Conservation (phyloP, 192 early-diverging fungal species). For the Polychytrium aggregatum region DNA sequence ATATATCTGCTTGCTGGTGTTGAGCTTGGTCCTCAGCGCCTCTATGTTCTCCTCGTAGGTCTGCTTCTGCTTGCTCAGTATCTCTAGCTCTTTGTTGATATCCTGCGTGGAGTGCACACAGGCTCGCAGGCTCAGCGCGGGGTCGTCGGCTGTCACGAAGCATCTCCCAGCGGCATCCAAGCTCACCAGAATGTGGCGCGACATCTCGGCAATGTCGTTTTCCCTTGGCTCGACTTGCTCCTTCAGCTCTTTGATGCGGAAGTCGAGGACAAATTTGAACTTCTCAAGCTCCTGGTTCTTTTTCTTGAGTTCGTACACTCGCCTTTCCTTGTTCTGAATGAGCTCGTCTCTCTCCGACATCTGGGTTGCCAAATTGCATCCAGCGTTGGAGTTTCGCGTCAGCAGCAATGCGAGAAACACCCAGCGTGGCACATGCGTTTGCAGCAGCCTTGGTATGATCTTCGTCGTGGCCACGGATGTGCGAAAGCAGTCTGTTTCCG, state of each 20-base stretch:
- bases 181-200: constrained; percentile 45
- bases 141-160: no score
- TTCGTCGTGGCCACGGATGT: no score
- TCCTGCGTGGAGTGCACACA: no score
- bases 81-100: no score
- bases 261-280: constrained; percentile 59
- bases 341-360: constrained; percentile 55
- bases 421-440: no score
- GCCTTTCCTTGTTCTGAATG: constrained; percentile 53
- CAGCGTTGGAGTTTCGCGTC: no score
- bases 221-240: constrained; percentile 52
- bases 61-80: no score
- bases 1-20: constrained; percentile 47
- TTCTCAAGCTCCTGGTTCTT: constrained; percentile 62
- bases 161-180: no score
- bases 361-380: constrained; percentile 15
- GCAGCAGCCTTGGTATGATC: not conserved
- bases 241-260: constrained; percentile 57
- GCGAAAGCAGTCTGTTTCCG: no score
- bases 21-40: constrained; percentile 46
- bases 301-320: constrained; percentile 55
- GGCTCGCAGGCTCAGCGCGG: no score
- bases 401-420: no score
- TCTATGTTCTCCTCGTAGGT: constrained; percentile 46
- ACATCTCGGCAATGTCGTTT: constrained; percentile 45